A percentile compares a stretch with the other conserved stretches of the same genome.
These are phyloP conservation scores for Calocera cornea DNA, from an alignment of 768 basidiomycete genomes.

Conservation along the genomic window DNA sequence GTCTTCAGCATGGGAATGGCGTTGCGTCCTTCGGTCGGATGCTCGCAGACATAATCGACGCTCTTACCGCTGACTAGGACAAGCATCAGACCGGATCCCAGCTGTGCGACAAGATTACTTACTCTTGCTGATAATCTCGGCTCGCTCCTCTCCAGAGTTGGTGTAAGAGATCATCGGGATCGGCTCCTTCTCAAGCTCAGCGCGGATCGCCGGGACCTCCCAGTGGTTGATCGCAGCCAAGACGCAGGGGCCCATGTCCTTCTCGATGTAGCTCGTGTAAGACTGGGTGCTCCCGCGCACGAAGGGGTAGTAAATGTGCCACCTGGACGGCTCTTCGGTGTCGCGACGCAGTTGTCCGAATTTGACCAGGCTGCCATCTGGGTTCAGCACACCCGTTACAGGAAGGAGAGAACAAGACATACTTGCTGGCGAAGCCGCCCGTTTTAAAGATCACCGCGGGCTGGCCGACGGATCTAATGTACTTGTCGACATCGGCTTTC, in stretches of 20 bases:
- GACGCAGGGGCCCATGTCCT: not conserved
- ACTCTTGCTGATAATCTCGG: not conserved
- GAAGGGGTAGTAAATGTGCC: not conserved
- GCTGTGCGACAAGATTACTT: not conserved
- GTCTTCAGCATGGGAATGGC: not conserved
- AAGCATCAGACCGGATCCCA: not conserved
- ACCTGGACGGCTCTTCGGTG: not conserved
- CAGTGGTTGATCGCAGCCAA: not conserved
- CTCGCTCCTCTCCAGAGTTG: not conserved
- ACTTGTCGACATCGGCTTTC: not conserved
- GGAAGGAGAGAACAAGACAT: not conserved
- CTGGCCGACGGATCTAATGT: not conserved
- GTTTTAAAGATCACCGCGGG: not conserved
- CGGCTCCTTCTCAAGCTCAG: not conserved
- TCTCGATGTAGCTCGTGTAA: not conserved
- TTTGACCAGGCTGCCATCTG: not conserved
- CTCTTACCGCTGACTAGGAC: not conserved
- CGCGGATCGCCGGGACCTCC: not conserved
- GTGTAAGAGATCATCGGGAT: not conserved
- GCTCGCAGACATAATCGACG: not conserved
- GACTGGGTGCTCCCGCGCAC: not conserved
- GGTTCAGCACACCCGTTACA: not conserved
- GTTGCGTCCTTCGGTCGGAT: not conserved
- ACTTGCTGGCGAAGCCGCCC: not conserved
- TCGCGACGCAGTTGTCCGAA: not conserved